phyloP scores from a whole-genome alignment of 2,329 filamentous ascomycete species.

The Paecilomyces variotii region DNA sequence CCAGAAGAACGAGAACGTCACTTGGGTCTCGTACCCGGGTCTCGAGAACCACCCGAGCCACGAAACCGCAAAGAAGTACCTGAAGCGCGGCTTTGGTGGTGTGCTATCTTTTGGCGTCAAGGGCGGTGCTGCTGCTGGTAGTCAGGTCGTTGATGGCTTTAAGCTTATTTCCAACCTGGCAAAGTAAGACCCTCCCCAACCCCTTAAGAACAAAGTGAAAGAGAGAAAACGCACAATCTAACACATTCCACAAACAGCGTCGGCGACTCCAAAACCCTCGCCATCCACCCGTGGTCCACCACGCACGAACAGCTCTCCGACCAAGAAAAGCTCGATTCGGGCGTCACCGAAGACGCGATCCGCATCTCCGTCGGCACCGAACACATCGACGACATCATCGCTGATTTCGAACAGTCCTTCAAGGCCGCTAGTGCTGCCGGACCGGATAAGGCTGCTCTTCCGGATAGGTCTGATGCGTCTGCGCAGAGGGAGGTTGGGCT shows the following conservation, averaged over 20 bases:
- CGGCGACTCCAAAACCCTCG: conserved; percentile 88
- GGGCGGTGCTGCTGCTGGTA: conserved; percentile 74
- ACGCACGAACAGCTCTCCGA: conserved; percentile 88
- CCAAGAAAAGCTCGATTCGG: conserved; percentile 70
- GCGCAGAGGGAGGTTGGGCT: conserved; percentile 1
- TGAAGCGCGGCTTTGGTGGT: conserved; percentile 76
- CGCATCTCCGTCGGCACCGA: conserved; percentile 93
- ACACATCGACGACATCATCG: conserved; percentile 95
- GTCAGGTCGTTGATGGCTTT: conserved; percentile 85
- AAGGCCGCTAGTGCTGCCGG: conserved; percentile 38
- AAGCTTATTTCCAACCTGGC: conserved; percentile 93
- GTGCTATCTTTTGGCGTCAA: conserved; percentile 92
- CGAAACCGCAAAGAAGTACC: conserved; percentile 74
- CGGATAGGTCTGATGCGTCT: conserved; percentile 1
- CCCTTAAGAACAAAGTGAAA: neutral
- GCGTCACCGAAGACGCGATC: conserved; percentile 82
- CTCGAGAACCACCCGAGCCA: conserved; percentile 75
- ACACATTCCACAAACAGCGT: conserved; percentile 43
- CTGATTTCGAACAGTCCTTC: conserved; percentile 90
- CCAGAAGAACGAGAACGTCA: conserved; percentile 72
- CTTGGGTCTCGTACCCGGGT: conserved; percentile 92
- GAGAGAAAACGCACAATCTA: neutral
- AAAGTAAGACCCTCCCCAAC: conserved; percentile 47
- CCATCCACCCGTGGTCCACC: conserved; percentile 91
- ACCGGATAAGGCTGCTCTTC: conserved; percentile 6